Evolutionary conservation across 2,329 filamentous ascomycete species (phyloP).

Genomic region (Claviceps spartinae): DNA sequence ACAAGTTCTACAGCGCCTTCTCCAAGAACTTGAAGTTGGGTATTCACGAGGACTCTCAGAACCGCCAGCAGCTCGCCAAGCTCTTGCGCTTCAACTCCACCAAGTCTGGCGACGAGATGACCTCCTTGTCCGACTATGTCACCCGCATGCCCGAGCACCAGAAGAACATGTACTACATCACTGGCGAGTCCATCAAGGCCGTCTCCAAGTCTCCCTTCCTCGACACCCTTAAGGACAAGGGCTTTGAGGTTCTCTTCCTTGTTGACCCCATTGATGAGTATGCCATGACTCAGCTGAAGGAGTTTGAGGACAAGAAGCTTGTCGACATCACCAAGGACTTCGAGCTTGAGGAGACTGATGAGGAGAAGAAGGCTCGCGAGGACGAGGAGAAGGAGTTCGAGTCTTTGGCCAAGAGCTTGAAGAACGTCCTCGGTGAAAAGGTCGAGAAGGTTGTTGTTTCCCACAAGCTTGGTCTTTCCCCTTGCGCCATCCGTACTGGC

Average conservation of each 20-base stretch:
- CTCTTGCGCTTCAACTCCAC: constrained; percentile 97
- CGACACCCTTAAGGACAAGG: constrained; percentile 95
- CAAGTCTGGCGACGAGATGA: constrained; percentile 93
- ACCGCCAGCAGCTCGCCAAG: constrained; percentile 86
- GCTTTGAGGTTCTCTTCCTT: constrained; percentile 98
- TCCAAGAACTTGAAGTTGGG: constrained; percentile 99
- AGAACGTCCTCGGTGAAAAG: constrained; percentile 98
- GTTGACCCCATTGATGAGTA: constrained; percentile 99
- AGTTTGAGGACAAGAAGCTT: constrained; percentile 99
- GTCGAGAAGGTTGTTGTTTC: constrained; percentile 99
- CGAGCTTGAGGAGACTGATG: constrained; percentile 98
- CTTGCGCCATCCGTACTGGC: constrained; percentile 97
- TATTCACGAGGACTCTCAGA: constrained; percentile 99
- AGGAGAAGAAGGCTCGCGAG: constrained; percentile 96
- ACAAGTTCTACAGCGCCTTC: constrained; percentile 99
- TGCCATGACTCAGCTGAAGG: constrained; percentile 98
- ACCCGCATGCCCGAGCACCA: constrained; percentile 99
- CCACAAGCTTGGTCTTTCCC: constrained; percentile 88
- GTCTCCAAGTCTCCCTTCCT: constrained; percentile 98
- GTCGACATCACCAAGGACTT: constrained; percentile 99
- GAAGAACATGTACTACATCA: constrained; percentile 99
- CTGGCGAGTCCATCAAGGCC: constrained; percentile 97
- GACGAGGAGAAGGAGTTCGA: constrained; percentile 98
- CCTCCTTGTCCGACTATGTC: constrained; percentile 92
- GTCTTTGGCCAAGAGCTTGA: constrained; percentile 84